These are phyloP conservation scores for Aspergillus ustus DNA, from an alignment of 2,329 filamentous ascomycete species.

Conservation along the genomic window DNA sequence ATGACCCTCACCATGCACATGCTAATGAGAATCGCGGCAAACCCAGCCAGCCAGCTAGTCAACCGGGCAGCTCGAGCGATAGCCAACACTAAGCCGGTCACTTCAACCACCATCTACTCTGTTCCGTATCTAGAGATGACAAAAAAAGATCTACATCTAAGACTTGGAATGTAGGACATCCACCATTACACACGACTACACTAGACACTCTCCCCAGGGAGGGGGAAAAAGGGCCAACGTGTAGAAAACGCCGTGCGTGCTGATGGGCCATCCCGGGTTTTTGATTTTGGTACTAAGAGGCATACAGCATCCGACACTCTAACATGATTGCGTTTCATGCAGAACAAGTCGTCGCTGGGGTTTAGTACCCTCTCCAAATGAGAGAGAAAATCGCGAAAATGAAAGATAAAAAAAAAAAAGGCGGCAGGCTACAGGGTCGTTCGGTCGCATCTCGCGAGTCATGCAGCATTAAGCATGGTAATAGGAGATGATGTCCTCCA, in stretches of 20 bases:
- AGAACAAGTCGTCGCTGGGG: constrained; percentile 11
- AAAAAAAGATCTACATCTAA: background rate
- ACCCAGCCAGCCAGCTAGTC: too few species aligned
- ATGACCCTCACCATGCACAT: too few species aligned
- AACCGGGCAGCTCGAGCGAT: too few species aligned
- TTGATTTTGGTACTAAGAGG: constrained; percentile 10
- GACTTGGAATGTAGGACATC: too few species aligned
- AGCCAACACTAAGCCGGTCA: too few species aligned
- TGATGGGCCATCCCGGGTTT: too few species aligned
- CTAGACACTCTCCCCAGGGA: background rate
- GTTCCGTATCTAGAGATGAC: background rate
- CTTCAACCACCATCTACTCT: background rate
- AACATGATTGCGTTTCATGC: background rate
- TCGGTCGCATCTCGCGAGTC: too few species aligned
- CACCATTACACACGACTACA: background rate
- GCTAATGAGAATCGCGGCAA: too few species aligned
- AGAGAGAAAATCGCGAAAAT: background rate
- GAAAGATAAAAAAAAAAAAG: too few species aligned
- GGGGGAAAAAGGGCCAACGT: background rate
- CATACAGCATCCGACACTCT: constrained; percentile 9
- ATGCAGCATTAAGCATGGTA: background rate
- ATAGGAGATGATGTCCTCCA: background rate
- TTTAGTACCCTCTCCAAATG: background rate
- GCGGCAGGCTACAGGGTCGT: too few species aligned
- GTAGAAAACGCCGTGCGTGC: background rate